A percentile compares a stretch with the other conserved stretches of the same genome.
These are phyloP conservation scores for Achaetomium macrosporum DNA, from an alignment of 2,329 filamentous ascomycete genomes.

Conservation along the genomic window DNA sequence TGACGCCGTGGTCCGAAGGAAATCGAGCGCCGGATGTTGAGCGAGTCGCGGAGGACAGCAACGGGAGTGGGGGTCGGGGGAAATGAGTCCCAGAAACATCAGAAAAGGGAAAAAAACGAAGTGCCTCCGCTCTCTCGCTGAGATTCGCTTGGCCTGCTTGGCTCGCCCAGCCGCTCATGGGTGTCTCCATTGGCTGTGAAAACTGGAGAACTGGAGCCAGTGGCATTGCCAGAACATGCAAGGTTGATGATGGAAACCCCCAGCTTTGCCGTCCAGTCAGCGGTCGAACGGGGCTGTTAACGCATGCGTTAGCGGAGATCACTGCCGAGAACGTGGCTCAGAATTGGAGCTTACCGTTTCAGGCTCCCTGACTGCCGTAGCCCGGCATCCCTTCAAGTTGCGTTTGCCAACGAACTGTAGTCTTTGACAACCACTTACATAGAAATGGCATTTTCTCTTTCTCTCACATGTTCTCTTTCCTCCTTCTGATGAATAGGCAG, in stretches of 20 bases:
- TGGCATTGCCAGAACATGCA: neutral
- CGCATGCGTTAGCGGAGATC: slow-evolving; percentile 4
- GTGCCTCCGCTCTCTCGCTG: slow-evolving; percentile 5
- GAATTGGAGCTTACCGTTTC: neutral
- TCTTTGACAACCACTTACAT: neutral
- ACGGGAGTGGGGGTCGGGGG: slow-evolving; percentile 15
- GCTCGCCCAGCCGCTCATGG: slow-evolving; percentile 4
- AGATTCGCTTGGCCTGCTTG: slow-evolving; percentile 13
- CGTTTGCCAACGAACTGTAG: neutral
- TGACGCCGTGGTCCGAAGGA: slow-evolving; percentile 34
- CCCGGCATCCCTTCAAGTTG: slow-evolving; percentile 1
- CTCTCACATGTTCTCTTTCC: no score
- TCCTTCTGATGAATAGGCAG: neutral
- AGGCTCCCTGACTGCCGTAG: neutral
- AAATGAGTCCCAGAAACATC: slow-evolving; percentile 14
- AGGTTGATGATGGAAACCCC: neutral
- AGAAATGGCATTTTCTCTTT: neutral
- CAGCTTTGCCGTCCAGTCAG: slow-evolving; percentile 2
- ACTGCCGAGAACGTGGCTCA: slow-evolving; percentile 10
- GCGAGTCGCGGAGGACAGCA: slow-evolving; percentile 22
- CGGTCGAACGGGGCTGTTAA: neutral
- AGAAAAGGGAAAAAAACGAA: slow-evolving; percentile 15
- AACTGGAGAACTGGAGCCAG: slow-evolving; percentile 3
- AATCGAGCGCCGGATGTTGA: slow-evolving; percentile 9
- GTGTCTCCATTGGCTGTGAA: slow-evolving; percentile 5